A percentile compares a stretch with the other conserved stretches of the same genome.
phyloP scores from a whole-genome alignment of 2,329 filamentous ascomycete species.

The Clarireedia sp. region DNA sequence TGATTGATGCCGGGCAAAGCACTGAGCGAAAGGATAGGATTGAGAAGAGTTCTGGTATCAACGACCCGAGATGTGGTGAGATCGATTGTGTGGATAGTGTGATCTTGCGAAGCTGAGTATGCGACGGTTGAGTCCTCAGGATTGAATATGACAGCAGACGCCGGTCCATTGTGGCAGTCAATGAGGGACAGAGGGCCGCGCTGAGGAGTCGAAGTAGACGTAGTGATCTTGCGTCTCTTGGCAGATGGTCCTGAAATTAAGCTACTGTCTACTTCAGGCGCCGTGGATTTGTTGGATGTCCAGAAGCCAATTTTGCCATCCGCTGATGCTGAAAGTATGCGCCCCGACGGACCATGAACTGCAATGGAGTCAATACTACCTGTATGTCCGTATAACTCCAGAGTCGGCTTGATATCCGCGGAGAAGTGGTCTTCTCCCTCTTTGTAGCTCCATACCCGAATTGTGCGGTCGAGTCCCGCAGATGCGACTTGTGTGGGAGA shows the following conservation, averaged over 20 bases:
- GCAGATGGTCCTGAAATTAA: constrained; percentile 58
- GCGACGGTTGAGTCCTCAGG: constrained; percentile 77
- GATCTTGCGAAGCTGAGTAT: constrained; percentile 87
- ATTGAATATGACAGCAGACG: constrained; percentile 78
- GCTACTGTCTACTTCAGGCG: constrained; percentile 63
- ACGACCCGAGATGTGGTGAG: constrained; percentile 73
- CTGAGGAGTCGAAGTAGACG: constrained; percentile 46
- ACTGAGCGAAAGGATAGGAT: constrained; percentile 72
- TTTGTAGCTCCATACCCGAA: constrained; percentile 83
- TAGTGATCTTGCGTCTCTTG: constrained; percentile 68
- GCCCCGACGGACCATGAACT: constrained; percentile 63
- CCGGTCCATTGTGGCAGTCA: constrained; percentile 59
- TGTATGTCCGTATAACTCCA: constrained; percentile 80
- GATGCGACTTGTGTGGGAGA: constrained; percentile 73
- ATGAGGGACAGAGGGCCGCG: constrained; percentile 73
- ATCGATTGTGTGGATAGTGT: constrained; percentile 85
- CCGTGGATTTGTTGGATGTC: constrained; percentile 70
- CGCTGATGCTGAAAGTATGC: constrained; percentile 76
- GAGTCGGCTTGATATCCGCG: constrained; percentile 52
- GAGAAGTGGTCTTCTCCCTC: constrained; percentile 55
- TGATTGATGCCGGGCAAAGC: constrained; percentile 55
- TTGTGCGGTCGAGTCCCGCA: constrained; percentile 72
- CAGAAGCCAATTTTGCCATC: constrained; percentile 85
- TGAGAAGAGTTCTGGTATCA: constrained; percentile 73
- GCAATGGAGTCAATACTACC: constrained; percentile 67